Evolutionary conservation across 2,329 filamentous ascomycete species (phyloP).

Genomic region (Cladophialophora immunda): DNA sequence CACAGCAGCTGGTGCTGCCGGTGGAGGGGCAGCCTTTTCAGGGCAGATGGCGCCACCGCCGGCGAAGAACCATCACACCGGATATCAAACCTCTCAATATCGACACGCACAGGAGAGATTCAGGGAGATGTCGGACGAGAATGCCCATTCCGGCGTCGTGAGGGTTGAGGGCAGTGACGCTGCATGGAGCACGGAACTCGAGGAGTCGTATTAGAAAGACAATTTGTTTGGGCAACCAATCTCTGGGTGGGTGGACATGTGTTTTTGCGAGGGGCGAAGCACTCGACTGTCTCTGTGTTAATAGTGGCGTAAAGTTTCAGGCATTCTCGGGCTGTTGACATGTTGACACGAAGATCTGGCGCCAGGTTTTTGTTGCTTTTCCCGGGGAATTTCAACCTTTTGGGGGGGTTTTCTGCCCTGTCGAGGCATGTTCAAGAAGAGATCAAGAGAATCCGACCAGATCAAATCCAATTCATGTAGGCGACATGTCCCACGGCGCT

Average conservation of each 20-base stretch:
- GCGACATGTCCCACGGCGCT: too few relatives aligned
- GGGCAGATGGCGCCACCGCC: conserved; percentile 43
- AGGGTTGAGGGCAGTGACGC: conserved; percentile 39
- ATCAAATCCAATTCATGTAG: too few relatives aligned
- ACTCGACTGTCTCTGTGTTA: background rate
- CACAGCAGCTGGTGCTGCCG: conserved; percentile 24
- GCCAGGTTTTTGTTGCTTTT: background rate
- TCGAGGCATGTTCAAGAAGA: too few relatives aligned
- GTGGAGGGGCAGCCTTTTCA: background rate
- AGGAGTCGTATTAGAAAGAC: conserved; percentile 39
- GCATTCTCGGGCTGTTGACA: background rate
- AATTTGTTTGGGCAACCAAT: background rate
- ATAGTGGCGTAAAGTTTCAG: background rate
- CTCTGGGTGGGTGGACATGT: background rate
- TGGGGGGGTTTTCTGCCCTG: too few relatives aligned
- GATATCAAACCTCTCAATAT: conserved; percentile 21
- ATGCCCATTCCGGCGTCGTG: conserved; percentile 19
- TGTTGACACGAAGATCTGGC: background rate
- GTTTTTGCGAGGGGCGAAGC: background rate
- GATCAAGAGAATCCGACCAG: background rate
- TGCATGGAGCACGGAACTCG: conserved; percentile 41
- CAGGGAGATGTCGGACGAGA: conserved; percentile 36
- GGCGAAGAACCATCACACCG: conserved; percentile 43
- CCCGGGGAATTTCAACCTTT: background rate
- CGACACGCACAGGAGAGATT: conserved; percentile 19